These are phyloP conservation scores for Eucalyptus regnans DNA, from an alignment of 345 rosid species.

Conservation along the genomic window DNA sequence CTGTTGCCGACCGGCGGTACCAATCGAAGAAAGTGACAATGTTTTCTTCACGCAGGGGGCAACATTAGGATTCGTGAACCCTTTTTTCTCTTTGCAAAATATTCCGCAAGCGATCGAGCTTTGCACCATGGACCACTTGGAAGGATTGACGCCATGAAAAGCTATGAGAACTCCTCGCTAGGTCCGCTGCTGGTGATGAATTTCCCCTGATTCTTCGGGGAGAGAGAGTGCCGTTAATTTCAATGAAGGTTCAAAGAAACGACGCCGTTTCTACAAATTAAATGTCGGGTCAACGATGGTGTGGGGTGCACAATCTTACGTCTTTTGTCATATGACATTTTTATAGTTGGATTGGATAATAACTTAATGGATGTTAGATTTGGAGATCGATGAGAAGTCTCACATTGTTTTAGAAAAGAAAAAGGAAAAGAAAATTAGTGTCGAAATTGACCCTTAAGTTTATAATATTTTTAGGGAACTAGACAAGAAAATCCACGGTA, in stretches of 20 bases:
- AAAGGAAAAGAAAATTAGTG: not conserved
- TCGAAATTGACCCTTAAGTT: not conserved
- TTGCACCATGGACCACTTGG: not conserved
- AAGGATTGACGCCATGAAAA: not conserved
- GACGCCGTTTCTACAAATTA: not conserved
- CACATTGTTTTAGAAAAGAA: not conserved
- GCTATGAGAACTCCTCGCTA: not conserved
- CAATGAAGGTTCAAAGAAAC: fast-evolving
- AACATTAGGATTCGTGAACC: not conserved
- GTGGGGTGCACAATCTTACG: not conserved
- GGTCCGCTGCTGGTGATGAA: not conserved
- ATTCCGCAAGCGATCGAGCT: not conserved
- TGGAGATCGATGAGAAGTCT: not conserved
- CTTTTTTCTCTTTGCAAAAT: not conserved
- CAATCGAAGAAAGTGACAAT: not conserved
- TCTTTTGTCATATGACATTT: not conserved
- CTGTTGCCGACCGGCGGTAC: not conserved
- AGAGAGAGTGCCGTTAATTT: fast-evolving
- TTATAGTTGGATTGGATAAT: not conserved
- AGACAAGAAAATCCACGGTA: not conserved
- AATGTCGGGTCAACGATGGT: not conserved
- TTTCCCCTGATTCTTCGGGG: not conserved
- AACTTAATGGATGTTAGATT: not conserved
- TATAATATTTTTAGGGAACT: not conserved
- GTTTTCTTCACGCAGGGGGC: not conserved